These are phyloP conservation scores for Globisporangium polare DNA, from an alignment of 352 stramenopile genomes.

Conservation along the genomic window DNA sequence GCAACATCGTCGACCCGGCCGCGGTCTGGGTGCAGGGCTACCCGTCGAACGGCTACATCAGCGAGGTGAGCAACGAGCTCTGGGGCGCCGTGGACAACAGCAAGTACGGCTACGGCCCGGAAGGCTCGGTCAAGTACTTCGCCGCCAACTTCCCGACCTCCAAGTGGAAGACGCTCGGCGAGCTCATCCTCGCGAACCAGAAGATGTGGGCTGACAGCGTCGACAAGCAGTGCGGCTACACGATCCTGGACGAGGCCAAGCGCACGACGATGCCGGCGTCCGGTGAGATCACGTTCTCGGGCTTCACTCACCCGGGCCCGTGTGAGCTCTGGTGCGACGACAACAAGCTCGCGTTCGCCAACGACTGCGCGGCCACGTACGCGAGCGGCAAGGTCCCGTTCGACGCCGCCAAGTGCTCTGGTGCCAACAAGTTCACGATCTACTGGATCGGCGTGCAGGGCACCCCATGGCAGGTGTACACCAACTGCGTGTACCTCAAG, in stretches of 20 bases:
- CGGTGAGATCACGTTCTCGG: slow-evolving; percentile 36
- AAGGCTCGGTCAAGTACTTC: slow-evolving; percentile 25
- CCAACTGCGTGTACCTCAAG: slow-evolving; percentile 47
- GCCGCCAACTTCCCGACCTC: slow-evolving; percentile 25
- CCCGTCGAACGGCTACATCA: slow-evolving; percentile 24
- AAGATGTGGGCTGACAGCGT: slow-evolving; percentile 16
- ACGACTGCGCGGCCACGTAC: slow-evolving; percentile 49
- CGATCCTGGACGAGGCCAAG: slow-evolving; percentile 28
- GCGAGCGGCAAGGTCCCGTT: slow-evolving; percentile 33
- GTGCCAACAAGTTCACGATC: slow-evolving; percentile 39
- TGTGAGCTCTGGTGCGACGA: slow-evolving; percentile 66
- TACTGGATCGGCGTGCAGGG: slow-evolving; percentile 50
- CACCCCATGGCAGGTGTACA: slow-evolving; percentile 52
- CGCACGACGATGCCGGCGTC: slow-evolving; percentile 27
- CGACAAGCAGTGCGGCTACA: slow-evolving; percentile 21
- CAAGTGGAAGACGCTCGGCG: slow-evolving; percentile 21
- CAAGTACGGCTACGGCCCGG: slow-evolving; percentile 23
- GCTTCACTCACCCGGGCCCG: slow-evolving; percentile 50
- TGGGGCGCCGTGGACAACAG: slow-evolving; percentile 18
- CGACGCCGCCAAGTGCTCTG: slow-evolving; percentile 36
- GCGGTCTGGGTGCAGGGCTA: slow-evolving; percentile 27
- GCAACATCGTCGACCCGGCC: slow-evolving; percentile 42
- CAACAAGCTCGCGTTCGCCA: slow-evolving; percentile 41
- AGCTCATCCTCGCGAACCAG: slow-evolving; percentile 29
- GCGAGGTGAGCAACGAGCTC: slow-evolving; percentile 18